Conservation (phyloP, 176 grass and related monocot species). For the Cocos nucifera region DNA sequence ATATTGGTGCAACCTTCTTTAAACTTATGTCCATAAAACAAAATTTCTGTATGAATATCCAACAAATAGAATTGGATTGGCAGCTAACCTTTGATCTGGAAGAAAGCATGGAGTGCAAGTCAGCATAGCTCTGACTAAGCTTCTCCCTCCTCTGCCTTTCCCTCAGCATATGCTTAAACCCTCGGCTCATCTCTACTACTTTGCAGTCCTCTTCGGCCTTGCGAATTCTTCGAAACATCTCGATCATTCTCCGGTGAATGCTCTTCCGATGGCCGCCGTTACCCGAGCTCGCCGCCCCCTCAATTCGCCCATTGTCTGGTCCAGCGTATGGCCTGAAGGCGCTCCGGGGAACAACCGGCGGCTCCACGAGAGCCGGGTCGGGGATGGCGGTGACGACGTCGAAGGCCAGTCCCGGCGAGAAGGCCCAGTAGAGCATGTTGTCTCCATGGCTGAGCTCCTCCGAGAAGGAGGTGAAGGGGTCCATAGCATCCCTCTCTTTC, state of each 20-base stretch:
- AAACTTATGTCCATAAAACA: no score
- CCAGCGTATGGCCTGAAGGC: conserved; percentile 38
- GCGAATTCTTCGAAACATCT: conserved; percentile 25
- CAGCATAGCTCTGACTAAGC: conserved; percentile 89
- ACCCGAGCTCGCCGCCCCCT: no score
- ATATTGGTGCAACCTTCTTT: no score
- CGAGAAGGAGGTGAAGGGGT: conserved; percentile 51
- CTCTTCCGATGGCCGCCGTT: background rate
- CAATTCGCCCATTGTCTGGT: background rate
- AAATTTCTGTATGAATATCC: no score
- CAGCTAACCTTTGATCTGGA: conserved; percentile 53
- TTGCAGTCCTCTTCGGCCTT: background rate
- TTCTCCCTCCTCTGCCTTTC: conserved; percentile 91
- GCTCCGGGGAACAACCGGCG: background rate
- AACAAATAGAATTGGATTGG: no score
- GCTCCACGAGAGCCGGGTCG: background rate
- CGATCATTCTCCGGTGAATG: conserved; percentile 34
- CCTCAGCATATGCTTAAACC: conserved; percentile 92
- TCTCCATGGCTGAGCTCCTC: conserved; percentile 29
- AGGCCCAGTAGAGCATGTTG: conserved; percentile 18
- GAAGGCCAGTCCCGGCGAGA: conserved; percentile 45
- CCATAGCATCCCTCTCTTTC: conserved; percentile 14
- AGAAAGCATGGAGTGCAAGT: conserved; percentile 54
- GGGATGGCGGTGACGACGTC: conserved; percentile 16
- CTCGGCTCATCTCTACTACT: conserved; percentile 52